Evolutionary conservation across 352 stramenopile species (phyloP).

Genomic region (Pythium guiyangense): DNA sequence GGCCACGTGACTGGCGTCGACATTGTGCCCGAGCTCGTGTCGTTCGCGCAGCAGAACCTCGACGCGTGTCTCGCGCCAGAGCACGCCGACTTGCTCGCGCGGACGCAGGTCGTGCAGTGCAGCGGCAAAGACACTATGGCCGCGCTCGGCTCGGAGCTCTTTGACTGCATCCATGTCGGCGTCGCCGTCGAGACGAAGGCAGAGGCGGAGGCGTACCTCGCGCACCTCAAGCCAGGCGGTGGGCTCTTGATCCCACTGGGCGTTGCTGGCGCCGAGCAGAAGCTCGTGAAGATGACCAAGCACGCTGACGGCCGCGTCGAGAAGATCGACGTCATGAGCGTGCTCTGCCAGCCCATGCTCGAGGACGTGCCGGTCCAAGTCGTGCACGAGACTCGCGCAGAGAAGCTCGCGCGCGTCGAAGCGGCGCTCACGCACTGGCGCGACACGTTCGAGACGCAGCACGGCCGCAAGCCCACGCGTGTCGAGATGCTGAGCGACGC

Average conservation of each 20-base stretch:
- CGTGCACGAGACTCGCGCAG: conserved; percentile 55
- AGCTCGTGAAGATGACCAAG: conserved; percentile 85
- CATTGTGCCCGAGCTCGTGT: too few relatives aligned
- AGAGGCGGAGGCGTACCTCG: conserved; percentile 62
- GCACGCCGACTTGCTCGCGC: too few relatives aligned
- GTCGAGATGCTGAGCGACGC: conserved; percentile 64
- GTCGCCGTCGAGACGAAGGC: conserved; percentile 75
- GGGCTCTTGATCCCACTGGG: conserved; percentile 69
- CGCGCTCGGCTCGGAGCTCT: conserved; percentile 21
- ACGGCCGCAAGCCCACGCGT: conserved; percentile 49
- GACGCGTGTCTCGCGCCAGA: too few relatives aligned
- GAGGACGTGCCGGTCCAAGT: conserved; percentile 42
- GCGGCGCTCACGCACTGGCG: conserved; percentile 60
- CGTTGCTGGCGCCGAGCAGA: conserved; percentile 53
- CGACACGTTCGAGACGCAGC: conserved; percentile 44
- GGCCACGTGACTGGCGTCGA: too few relatives aligned
- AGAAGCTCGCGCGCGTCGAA: too few relatives aligned
- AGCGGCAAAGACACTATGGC: conserved; percentile 34
- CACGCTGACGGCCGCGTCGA: conserved; percentile 39
- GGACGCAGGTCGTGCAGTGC: conserved; percentile 49
- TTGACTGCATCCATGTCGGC: conserved; percentile 79
- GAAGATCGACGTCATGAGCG: conserved; percentile 79
- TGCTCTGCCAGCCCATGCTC: conserved; percentile 81
- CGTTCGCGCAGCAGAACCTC: too few relatives aligned
- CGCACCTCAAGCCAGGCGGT: conserved; percentile 65